phyloP scores from a whole-genome alignment of 176 grass and related monocot species.

The Zoysia japonica region DNA sequence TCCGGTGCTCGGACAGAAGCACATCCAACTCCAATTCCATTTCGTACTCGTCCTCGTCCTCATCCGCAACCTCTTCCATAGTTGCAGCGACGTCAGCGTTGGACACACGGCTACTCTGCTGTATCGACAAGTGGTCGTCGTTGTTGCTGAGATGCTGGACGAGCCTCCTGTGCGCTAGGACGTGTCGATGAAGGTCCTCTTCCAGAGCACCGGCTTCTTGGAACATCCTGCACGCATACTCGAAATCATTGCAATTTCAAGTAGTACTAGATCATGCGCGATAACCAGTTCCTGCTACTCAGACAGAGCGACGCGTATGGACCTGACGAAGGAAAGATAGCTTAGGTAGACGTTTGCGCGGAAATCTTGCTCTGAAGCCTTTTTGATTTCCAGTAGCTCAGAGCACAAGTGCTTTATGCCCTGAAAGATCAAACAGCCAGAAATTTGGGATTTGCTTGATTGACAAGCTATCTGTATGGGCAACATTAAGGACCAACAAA shows the following conservation, averaged over 20 bases:
- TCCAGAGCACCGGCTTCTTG: constrained; percentile 45
- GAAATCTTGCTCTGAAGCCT: constrained; percentile 62
- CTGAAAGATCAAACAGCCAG: constrained; percentile 15
- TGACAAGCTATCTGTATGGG: neutral
- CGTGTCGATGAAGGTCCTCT: constrained; percentile 35
- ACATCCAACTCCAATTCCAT: constrained; percentile 30
- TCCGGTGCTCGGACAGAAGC: constrained; percentile 49
- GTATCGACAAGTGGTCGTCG: constrained; percentile 27
- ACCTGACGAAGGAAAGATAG: constrained; percentile 57
- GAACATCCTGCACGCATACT: constrained; percentile 32
- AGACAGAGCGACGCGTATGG: neutral
- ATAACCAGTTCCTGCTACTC: no score
- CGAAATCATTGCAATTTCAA: no score
- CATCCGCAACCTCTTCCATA: neutral
- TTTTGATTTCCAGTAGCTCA: constrained; percentile 66
- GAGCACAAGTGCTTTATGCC: constrained; percentile 62
- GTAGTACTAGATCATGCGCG: no score
- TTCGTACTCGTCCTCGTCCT: neutral
- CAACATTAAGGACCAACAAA: neutral
- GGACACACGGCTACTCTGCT: neutral
- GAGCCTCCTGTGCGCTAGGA: constrained; percentile 39
- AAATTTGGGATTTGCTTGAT: no score
- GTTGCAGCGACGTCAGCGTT: no score
- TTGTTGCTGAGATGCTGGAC: constrained; percentile 35
- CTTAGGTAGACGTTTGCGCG: constrained; percentile 36